Evolutionary conservation across 2,329 filamentous ascomycete genomes (phyloP).

Genomic region (Sodiomyces alkalinus): DNA sequence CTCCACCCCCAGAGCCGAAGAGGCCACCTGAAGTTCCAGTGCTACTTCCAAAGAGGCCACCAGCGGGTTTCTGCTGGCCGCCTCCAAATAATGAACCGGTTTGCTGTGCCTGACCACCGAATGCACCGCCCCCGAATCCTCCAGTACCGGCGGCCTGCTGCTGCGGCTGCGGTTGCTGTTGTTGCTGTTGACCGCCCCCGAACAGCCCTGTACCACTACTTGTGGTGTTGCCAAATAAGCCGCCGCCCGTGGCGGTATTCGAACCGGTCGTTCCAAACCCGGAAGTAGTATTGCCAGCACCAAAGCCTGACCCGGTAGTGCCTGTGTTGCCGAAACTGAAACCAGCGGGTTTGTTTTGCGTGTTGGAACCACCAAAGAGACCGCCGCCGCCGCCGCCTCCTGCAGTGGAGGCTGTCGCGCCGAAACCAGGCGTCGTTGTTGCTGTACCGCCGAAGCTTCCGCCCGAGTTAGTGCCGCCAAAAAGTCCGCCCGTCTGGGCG

Average conservation of each 20-base stretch:
- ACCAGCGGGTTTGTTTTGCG: conserved; percentile 21
- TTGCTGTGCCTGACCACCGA: conserved; percentile 11
- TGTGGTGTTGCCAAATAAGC: conserved; percentile 25
- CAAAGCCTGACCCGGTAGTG: conserved; percentile 13
- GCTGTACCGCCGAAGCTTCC: conserved; percentile 7
- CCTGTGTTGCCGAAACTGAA: conserved; percentile 28
- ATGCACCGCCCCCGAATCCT: conserved; percentile 12
- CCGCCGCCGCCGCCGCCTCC: conserved; percentile 7
- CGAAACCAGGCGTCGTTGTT: conserved; percentile 13
- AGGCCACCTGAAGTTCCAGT: conserved; percentile 19
- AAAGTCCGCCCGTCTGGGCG: conserved; percentile 9
- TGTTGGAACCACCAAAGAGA: conserved; percentile 12
- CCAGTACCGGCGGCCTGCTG: conserved; percentile 7
- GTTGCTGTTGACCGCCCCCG: too few species aligned
- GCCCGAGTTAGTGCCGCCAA: conserved; percentile 11
- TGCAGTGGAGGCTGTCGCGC: conserved; percentile 11
- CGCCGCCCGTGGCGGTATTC: conserved; percentile 21
- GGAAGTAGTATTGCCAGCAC: conserved; percentile 19
- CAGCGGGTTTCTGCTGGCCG: conserved; percentile 8
- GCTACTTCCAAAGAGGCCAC: conserved; percentile 9
- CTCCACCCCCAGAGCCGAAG: conserved; percentile 19
- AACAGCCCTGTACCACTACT: too few species aligned
- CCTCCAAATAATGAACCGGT: conserved; percentile 13
- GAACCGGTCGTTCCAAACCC: conserved; percentile 29
- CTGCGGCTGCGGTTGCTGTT: conserved; percentile 10